A percentile compares a stretch with the other conserved stretches of the same genome.
Conservation (phyloP, 352 stramenopile species). For the Pythium scleroteichum region DNA sequence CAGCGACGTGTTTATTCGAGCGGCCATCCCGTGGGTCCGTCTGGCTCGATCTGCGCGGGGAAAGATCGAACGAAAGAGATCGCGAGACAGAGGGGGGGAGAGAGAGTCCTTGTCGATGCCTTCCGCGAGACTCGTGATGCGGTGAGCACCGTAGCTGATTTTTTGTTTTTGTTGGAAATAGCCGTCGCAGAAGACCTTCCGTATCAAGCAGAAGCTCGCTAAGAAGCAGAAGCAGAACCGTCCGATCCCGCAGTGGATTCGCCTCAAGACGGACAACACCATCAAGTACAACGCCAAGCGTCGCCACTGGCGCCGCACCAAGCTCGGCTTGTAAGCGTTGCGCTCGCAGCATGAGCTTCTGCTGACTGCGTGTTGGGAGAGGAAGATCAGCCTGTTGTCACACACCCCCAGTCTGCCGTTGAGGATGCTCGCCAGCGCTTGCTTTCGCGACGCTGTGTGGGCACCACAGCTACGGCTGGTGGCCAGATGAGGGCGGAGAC, state of each 20-base stretch:
- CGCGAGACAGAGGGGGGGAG: constrained; percentile 19
- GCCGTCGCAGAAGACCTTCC: constrained; percentile 99
- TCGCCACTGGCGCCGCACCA: constrained; percentile 99
- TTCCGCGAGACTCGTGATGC: no score
- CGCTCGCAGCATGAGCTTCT: constrained; percentile 13
- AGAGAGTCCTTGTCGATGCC: constrained; percentile 2
- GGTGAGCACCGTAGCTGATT: neutral
- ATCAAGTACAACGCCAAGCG: constrained; percentile 99
- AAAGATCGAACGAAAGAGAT: no score
- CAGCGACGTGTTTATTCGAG: no score
- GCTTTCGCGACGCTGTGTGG: neutral
- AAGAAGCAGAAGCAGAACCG: constrained; percentile 99
- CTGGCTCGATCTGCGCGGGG: no score
- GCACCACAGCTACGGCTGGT: neutral
- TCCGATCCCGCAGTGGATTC: constrained; percentile 99
- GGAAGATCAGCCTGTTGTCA: constrained; percentile 26
- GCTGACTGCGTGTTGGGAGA: constrained; percentile 20
- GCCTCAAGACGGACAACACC: constrained; percentile 98
- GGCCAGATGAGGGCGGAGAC: constrained; percentile 7
- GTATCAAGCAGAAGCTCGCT: constrained; percentile 99
- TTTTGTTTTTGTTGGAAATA: constrained; percentile 32
- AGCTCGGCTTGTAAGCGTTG: constrained; percentile 98
- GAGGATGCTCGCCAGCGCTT: neutral
- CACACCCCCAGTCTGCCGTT: neutral
- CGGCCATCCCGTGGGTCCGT: no score